Evolutionary conservation across 495 filamentous ascomycete species (phyloP), one percentile per base, ranked within the genome.

Genomic region (Hypomontagnella monticulosa): DNA sequence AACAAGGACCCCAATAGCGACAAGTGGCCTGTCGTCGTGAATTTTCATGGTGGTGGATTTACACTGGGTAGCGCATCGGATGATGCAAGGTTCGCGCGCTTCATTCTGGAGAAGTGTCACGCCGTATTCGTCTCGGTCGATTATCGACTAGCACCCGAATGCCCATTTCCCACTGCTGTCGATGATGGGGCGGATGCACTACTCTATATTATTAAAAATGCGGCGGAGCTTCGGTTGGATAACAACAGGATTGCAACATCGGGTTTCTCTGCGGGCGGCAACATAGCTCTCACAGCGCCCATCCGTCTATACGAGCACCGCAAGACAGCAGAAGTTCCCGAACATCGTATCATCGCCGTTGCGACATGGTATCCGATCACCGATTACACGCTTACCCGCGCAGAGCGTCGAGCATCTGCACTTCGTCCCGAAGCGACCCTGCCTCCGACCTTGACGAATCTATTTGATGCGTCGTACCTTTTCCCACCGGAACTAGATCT

Each of bases 211-310:
- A 83, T 87, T 16, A 72, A 76, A 0, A 79, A 90, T 66, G 85
- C 88, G 0, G 72, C 74, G 0, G 84, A 89, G 15, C 69, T 80
- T 4, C 68, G 73, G 41, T 68, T 83, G 19, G 76, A 83, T 36
- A 71, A 73, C 9, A 59, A 61, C 34, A 71, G 71, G 44, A 85
- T 97, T 12, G 91, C 87, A 2, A 77, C 93, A 8, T 91, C 85
- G 4, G 93, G 93, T 12, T 98, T 98, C 76, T 93, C 89, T 0
- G 91, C 92, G 1, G 94, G 94, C 2, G 94, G 87, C 10, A 98
- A 97, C 69, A 85, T 96, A 64, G 85, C 88, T 19, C 87, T 97
- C 63, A 93, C 93, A 0, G 88, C 93, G 0, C 89, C 91, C 0
- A 78, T 97, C 15, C 83, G 89, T 16, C 75, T 97, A 1, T 74